A percentile compares a stretch with the other conserved stretches of the same genome.
Conservation (phyloP, 2,329 filamentous ascomycete species). For the Colletotrichum cereale region DNA sequence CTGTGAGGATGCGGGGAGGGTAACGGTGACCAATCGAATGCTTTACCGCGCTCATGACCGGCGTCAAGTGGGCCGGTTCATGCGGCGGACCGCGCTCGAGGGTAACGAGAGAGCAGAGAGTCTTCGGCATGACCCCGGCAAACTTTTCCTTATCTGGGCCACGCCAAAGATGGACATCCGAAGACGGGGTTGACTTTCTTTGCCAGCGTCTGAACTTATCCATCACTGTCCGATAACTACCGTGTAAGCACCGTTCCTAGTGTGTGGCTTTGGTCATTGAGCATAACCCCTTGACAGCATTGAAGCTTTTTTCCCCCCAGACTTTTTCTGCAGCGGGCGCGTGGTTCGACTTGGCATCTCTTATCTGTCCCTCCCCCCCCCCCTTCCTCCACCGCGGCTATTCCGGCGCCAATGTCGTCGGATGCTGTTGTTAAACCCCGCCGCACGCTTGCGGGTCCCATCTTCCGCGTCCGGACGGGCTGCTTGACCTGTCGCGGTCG, state of each 20-base stretch:
- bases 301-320: background rate
- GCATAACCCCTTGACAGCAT: background rate
- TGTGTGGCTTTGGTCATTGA: background rate
- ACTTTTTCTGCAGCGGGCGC: background rate
- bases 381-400: slow-evolving; percentile 2
- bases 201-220: background rate
- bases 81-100: slow-evolving; percentile 34
- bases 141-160: slow-evolving; percentile 33
- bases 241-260: background rate
- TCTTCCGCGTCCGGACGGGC: slow-evolving; percentile 46
- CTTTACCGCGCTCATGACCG: slow-evolving; percentile 29
- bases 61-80: slow-evolving; percentile 18
- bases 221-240: slow-evolving; percentile 2
- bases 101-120: background rate
- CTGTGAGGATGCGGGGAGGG: background rate
- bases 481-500: slow-evolving; percentile 60
- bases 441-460: slow-evolving; percentile 32
- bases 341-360: slow-evolving; percentile 4
- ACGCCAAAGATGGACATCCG: slow-evolving; percentile 14
- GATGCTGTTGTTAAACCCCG: slow-evolving; percentile 20
- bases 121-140: slow-evolving; percentile 16
- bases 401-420: slow-evolving; percentile 16
- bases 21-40: slow-evolving; percentile 23
- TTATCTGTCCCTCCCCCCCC: too few relatives aligned
- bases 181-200: slow-evolving; percentile 7